A percentile compares a stretch with the other conserved stretches of the same genome.
phyloP scores from a whole-genome alignment of 345 rosid genomes.

The Syzygium jambos region DNA sequence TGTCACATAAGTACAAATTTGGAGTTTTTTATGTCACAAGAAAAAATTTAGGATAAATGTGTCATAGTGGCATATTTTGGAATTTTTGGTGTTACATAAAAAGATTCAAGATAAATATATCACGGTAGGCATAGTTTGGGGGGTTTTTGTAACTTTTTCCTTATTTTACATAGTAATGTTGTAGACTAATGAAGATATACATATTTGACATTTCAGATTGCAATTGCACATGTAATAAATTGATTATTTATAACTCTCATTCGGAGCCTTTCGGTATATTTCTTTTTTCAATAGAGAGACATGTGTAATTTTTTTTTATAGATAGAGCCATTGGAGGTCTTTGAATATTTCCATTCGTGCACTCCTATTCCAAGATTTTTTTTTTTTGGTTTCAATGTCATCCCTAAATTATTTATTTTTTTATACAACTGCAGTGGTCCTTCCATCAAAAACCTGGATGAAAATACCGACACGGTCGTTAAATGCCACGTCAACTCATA shows the following conservation, averaged over 20 bases:
- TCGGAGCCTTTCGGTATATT: background rate
- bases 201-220: background rate
- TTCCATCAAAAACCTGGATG: background rate
- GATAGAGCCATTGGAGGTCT: background rate
- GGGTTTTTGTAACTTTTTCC: too few species aligned
- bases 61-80: too few species aligned
- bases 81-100: too few species aligned
- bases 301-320: background rate
- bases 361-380: background rate
- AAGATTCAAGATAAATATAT: too few species aligned
- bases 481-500: background rate
- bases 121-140: too few species aligned
- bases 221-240: background rate
- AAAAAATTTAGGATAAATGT: too few species aligned
- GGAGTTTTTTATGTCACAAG: too few species aligned
- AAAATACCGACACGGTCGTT: background rate
- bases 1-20: too few species aligned
- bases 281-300: background rate
- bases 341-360: background rate
- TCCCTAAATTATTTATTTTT: background rate
- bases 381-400: background rate
- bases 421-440: background rate
- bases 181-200: background rate
- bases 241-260: background rate
- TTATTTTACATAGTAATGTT: background rate